These are phyloP conservation scores for Nakazawaea holstii DNA, from an alignment of 805 yeast genomes.

Conservation along the genomic window DNA sequence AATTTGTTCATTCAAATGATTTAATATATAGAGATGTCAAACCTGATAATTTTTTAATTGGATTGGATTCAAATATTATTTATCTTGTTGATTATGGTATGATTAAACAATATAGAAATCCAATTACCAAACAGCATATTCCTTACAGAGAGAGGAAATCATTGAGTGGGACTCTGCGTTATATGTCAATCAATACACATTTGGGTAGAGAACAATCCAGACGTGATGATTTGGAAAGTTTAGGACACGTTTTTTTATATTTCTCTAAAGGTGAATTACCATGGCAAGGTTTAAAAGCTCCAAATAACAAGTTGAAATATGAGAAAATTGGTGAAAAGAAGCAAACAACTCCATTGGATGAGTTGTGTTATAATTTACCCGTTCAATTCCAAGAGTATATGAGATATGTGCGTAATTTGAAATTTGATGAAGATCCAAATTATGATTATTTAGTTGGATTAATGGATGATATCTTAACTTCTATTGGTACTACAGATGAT, in stretches of 20 bases:
- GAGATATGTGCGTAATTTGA: constrained; percentile 58
- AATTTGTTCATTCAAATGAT: constrained; percentile 71
- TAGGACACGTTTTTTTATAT: constrained; percentile 80
- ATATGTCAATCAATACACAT: constrained; percentile 87
- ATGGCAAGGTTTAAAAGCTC: constrained; percentile 89
- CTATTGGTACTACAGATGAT: constrained; percentile 55
- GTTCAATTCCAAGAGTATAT: constrained; percentile 70
- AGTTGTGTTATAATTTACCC: constrained; percentile 61
- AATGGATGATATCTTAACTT: constrained; percentile 54
- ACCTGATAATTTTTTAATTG: constrained; percentile 78
- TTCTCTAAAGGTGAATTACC: constrained; percentile 76
- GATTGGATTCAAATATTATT: constrained; percentile 61
- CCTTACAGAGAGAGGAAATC: constrained; percentile 80
- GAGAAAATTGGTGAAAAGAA: constrained; percentile 83
- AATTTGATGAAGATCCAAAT: constrained; percentile 78
- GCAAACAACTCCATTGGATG: constrained; percentile 59
- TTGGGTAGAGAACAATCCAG: constrained; percentile 79
- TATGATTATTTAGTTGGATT: constrained; percentile 61
- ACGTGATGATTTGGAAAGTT: constrained; percentile 75
- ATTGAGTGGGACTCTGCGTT: constrained; percentile 79
- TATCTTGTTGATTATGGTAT: constrained; percentile 80
- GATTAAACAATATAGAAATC: constrained; percentile 83
- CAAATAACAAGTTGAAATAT: constrained; percentile 77
- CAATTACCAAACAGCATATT: constrained; percentile 72
- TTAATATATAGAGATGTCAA: constrained; percentile 77